These are phyloP conservation scores for Saccharomycopsis olivae DNA, from an alignment of 805 yeast species.

Conservation along the genomic window DNA sequence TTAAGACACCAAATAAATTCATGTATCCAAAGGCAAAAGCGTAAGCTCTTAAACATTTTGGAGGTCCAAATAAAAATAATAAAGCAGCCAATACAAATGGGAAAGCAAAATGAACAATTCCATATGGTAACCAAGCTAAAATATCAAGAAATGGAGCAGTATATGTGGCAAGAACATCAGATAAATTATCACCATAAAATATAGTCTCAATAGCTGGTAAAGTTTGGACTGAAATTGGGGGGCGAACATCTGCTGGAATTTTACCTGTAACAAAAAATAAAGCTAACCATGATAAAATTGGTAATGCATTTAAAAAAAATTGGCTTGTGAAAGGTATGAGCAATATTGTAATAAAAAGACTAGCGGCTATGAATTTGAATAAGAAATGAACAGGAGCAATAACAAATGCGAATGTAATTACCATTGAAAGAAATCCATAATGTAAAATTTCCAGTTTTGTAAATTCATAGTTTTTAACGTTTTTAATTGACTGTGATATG, in stretches of 20 bases:
- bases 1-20: slow-evolving; percentile 77
- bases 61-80: slow-evolving; percentile 84
- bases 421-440: slow-evolving; percentile 38
- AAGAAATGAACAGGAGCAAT: slow-evolving; percentile 47
- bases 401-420: slow-evolving; percentile 48
- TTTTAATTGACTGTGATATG: slow-evolving; percentile 31
- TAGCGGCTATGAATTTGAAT: slow-evolving; percentile 23
- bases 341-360: slow-evolving; percentile 35
- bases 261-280: slow-evolving; percentile 69
- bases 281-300: slow-evolving; percentile 78
- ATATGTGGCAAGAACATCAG: slow-evolving; percentile 69
- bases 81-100: slow-evolving; percentile 80
- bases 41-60: slow-evolving; percentile 69
- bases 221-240: slow-evolving; percentile 81
- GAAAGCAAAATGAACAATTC: slow-evolving; percentile 78
- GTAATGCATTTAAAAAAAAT: slow-evolving; percentile 73
- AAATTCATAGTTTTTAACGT: slow-evolving; percentile 34
- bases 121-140: slow-evolving; percentile 95
- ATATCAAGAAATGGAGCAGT: slow-evolving; percentile 59
- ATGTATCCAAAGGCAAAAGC: slow-evolving; percentile 93
- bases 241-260: slow-evolving; percentile 66
- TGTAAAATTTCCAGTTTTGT: slow-evolving; percentile 39
- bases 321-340: slow-evolving; percentile 73
- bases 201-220: slow-evolving; percentile 89
- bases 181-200: slow-evolving; percentile 81